Evolutionary conservation across 495 filamentous ascomycete species (phyloP).

Genomic region (Aspergillus olivimuriae): DNA sequence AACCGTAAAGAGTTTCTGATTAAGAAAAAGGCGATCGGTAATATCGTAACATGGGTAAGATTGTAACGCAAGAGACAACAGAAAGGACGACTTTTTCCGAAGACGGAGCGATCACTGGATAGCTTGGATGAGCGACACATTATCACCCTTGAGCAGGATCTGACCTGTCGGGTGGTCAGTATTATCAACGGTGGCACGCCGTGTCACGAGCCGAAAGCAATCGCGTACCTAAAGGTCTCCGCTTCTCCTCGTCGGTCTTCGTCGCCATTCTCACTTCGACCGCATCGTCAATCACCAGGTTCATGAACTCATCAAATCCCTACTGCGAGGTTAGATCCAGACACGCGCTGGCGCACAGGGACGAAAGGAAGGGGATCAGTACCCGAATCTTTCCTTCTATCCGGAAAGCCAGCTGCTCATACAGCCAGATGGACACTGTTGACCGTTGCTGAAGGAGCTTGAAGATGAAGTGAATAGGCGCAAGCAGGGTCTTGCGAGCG

Average conservation of each 20-base stretch:
- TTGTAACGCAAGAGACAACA: slow-evolving; percentile 1
- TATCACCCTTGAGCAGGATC: slow-evolving; percentile 95
- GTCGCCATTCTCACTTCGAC: slow-evolving; percentile 83
- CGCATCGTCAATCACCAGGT: slow-evolving; percentile 92
- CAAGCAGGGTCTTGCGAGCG: slow-evolving; percentile 81
- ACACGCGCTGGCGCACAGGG: background rate
- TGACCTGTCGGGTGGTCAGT: slow-evolving; percentile 55
- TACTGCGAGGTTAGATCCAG: slow-evolving; percentile 23
- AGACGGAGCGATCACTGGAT: slow-evolving; percentile 39
- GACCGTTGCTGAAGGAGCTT: slow-evolving; percentile 84
- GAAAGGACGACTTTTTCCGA: no score
- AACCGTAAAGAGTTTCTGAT: slow-evolving; percentile 16
- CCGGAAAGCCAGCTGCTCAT: slow-evolving; percentile 86
- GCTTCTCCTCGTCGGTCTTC: slow-evolving; percentile 73
- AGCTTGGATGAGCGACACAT: slow-evolving; percentile 89
- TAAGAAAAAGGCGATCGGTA: slow-evolving; percentile 17
- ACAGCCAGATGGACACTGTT: slow-evolving; percentile 90
- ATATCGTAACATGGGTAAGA: slow-evolving; percentile 10
- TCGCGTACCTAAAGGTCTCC: slow-evolving; percentile 69
- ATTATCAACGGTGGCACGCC: background rate
- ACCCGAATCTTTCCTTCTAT: slow-evolving; percentile 96
- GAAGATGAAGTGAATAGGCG: slow-evolving; percentile 98
- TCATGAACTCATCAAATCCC: slow-evolving; percentile 99
- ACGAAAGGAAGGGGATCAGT: slow-evolving; percentile 6
- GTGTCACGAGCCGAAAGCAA: no score